Evolutionary conservation across 192 early-diverging fungal species (phyloP), one percentile per base, ranked within the genome.

Genomic region (Coemansia sp.): DNA sequence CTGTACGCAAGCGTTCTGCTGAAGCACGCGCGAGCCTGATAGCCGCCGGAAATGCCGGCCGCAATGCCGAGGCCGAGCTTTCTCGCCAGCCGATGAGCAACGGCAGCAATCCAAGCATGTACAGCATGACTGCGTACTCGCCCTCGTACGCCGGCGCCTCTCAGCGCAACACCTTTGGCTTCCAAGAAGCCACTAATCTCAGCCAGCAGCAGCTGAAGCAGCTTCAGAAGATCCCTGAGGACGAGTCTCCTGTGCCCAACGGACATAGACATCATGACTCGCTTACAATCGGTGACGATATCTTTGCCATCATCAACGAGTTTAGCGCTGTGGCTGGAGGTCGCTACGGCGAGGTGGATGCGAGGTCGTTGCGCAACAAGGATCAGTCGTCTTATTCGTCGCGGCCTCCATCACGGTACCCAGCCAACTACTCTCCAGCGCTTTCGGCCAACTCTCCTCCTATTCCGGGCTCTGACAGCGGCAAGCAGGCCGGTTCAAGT

Each of bases 11-110:
- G 65, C 63, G 72, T 32, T 56, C 77, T 7, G 72, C 72, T 7
- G 77, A 80, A 56, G 77, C 77, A n/a, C 77, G 77, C 0, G 72
- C 72, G 48, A 80, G 77, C 33, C 54, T 80, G 63, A 63, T 80
- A 56, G 77, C 77, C 3, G 77, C 77, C 3, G 77, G 69, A 0
- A 68, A 49, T 0, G 77, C 77, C 4, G 72, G 71, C 34, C 77
- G 77, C 60, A 72, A 63, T 28, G 72, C 77, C 18, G 72, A 75
- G 57, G 69, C 77, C 0, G 69, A 64, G 45, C 63, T 80, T 5
- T 42, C 29, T 51, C 68, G 63, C n/a, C 62, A 57, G 11, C 62
- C 48, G 14, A 38, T 31, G 56, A 33, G 31, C 29, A 56, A 56
- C 32, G 6, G 3, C 3, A 61, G 49, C 60, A 60, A 40, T 36